Evolutionary conservation across 768 basidiomycete species (phyloP), one percentile per base, ranked within the genome.

Genomic region (Suillus americanus): DNA sequence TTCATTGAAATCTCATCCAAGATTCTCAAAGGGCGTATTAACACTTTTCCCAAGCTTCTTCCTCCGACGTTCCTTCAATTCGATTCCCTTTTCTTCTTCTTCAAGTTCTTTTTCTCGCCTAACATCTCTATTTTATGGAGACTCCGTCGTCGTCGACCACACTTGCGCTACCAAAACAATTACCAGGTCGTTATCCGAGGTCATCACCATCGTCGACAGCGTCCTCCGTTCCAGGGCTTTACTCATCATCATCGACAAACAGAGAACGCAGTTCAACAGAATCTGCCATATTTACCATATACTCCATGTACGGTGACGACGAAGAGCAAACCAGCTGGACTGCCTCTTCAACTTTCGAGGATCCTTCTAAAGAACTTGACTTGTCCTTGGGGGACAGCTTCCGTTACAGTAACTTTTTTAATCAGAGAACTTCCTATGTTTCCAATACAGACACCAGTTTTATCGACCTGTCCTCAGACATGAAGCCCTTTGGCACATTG

Each of bases 261-360:
- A 79, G 78, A 69, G 83, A 81, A 23, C 84, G 87, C 64, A 80
- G 79, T 63, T 88, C 89, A 0, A 86, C 89, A 14, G 91, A 91
- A 70, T 86, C 89, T 57, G 86, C 91, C 14, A 90, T 94, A 72
- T 86, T 89, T 73, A 88, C 90, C 61, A 94, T 94, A 63, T 94
- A 92, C 74, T 92, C 90, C 57, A 93, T 93, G 92, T 94, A 94
- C 74, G 86, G 86, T 61, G 88, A 89, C 73, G 85, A 87, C 64
- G 71, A 73, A 62, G 66, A 73, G 68, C 77, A 78, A 60, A 74
- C 79, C 60, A 83, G 83, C 79, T 87, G 84, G 83, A 71, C 79
- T 73, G 71, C 76, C 69, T 67, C 74, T 69, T 70, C 78, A 64
- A 72, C 78, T 66, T 74, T 78, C 64, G 78, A 78, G 66, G 78